Base-by-base conservation (phyloP, 139 green algal species). In the Tetradesmus obliquus region DNA sequence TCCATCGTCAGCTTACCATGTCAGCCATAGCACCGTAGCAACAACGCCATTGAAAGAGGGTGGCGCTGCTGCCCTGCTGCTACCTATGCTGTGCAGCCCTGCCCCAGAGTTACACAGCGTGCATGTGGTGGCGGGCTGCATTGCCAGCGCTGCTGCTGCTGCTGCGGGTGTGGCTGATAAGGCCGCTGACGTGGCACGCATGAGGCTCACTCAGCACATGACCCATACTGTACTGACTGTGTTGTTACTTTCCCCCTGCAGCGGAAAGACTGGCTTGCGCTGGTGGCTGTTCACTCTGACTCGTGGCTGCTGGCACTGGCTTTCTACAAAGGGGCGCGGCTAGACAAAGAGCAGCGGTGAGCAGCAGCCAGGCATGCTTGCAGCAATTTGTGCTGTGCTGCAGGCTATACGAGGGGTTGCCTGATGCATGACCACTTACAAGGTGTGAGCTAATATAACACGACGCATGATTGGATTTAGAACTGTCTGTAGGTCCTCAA, bases 201-300 rank as follows among this genome's bases (percentile, higher is more conserved):
- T 45, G 32, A 45, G 32, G 32, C 32, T 45, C 32, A 45, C 32
- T 45, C 32, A 45, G 32, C 32, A 45, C 32, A 45, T 45, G 32
- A 45, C 32, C 32, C 32, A 45, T 45, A 76, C 66, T 76, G 17
- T 71, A 13, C 15, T 20, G n/a, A 6, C 17, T 76, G 15, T 76
- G 66, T 76, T 3, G 2, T 24, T 24, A 3, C 2, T 76, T 76
- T 10, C 10, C 94, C 98, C 81, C 94, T 94, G 5, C 94, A 99
- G 90, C 55, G 84, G 13, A 69, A 81, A 76, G 98, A 99, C 94
- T 99, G 98, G 98, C 93, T 99, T 55, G 95, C 97, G 7, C 94
- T 99, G 2, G 97, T 99, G 19, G 98, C 98, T 0, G 98, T 99
- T 57, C 98, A 99, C 95, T 97, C 93, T 20, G 98, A 99, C 86